phyloP scores from a whole-genome alignment of 1,139 yeast species.

The Meyerozyma guilliermondii region DNA sequence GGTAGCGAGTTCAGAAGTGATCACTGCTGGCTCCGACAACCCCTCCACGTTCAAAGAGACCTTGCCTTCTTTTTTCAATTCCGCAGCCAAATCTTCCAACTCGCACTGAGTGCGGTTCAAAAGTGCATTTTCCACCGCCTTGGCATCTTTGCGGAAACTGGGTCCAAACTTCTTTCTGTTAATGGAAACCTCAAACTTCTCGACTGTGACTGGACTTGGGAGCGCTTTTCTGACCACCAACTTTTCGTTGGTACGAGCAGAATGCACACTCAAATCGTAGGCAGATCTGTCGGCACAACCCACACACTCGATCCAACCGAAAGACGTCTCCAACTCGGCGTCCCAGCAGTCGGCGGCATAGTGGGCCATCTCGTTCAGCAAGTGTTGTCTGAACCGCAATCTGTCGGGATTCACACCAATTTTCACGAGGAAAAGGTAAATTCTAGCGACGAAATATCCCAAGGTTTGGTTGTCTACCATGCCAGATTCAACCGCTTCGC shows the following conservation, averaged over 20 bases:
- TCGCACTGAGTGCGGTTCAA: slow-evolving; percentile 77
- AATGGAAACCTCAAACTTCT: slow-evolving; percentile 75
- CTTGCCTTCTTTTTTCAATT: slow-evolving; percentile 59
- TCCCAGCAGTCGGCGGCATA: slow-evolving; percentile 99
- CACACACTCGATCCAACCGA: slow-evolving; percentile 99
- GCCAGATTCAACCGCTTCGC: slow-evolving; percentile 82
- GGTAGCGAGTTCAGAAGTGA: slow-evolving; percentile 64
- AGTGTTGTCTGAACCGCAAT: slow-evolving; percentile 96
- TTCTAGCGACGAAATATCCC: slow-evolving; percentile 95
- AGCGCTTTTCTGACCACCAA: slow-evolving; percentile 89
- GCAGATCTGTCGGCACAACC: slow-evolving; percentile 99
- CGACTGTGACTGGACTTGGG: slow-evolving; percentile 78
- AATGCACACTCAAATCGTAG: slow-evolving; percentile 90
- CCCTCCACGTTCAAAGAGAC: slow-evolving; percentile 60
- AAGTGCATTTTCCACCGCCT: slow-evolving; percentile 81
- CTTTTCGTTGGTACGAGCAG: slow-evolving; percentile 93
- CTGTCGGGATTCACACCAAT: slow-evolving; percentile 85
- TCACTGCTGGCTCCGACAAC: slow-evolving; percentile 54
- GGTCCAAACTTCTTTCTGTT: slow-evolving; percentile 98
- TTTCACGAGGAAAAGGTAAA: slow-evolving; percentile 73
- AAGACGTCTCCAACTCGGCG: slow-evolving; percentile 92
- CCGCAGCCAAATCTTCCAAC: slow-evolving; percentile 69
- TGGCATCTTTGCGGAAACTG: slow-evolving; percentile 93
- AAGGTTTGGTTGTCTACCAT: slow-evolving; percentile 95
- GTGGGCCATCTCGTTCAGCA: slow-evolving; percentile 99